Evolutionary conservation across 305 asterid genomes (phyloP), one percentile per base, ranked within the genome.

Genomic region (Fraxinus sp.): DNA sequence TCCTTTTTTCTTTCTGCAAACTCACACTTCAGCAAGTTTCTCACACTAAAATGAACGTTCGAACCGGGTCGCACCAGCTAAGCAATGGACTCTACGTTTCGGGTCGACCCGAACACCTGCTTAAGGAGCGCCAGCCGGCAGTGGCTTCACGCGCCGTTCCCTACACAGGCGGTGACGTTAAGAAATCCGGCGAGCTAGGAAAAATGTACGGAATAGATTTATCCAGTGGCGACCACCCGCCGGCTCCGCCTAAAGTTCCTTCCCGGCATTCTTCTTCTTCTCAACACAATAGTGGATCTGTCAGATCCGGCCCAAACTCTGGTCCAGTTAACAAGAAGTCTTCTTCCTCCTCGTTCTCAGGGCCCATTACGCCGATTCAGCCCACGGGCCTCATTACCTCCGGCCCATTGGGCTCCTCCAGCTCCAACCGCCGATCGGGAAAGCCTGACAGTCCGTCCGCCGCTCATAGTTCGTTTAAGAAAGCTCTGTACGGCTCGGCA

Each of bases 141-240:
- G 89, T 88, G 87, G 88, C 90, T 20, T 85, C 98, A 28, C 95
- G 97, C 75, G 97, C 99, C 73, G 90, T 91, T 2, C 97, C 97
- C 0, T 96, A 96, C 87, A 96, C 98, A 74, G 99, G 99, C 76
- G 99, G 99, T 2, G 97, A 94, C 80, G 93, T 96, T 11, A 93
- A 90, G 90, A 93, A 88, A 57, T 96, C 99, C 71, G 98, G 99
- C 0, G 99, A 96, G 90, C 91, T 96, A 9, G 99, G 98, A 0
- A 96, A 92, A 86, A 96, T 96, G 99, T 93, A 90, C 85, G 99
- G 97, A 26, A 85, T 94, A 75, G 97, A 90, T 55, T 81, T 83
- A 62, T 71, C 88, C 22, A 59, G 82, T 14, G 88, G 79, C 70
- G 89, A 86, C 36, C 87, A 83, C 35, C 84, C 90, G 26, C 92